These are phyloP conservation scores for Magnusiomyces paraingens DNA, from an alignment of 1,139 yeast species.

Conservation along the genomic window DNA sequence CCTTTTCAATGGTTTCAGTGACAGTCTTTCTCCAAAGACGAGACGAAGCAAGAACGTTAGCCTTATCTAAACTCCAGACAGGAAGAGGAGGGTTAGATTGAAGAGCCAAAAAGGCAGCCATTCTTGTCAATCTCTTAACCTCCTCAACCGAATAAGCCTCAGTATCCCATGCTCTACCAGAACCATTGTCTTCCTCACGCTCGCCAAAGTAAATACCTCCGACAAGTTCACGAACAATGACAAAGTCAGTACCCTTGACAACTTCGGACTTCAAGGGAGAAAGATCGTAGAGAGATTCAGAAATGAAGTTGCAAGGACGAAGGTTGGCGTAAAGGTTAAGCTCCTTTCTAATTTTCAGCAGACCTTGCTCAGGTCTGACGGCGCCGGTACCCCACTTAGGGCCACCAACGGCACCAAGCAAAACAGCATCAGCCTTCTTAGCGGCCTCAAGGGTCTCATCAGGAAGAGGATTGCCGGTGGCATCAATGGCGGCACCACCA, in stretches of 20 bases:
- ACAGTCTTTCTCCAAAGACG: slow-evolving; percentile 95
- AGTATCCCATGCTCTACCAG: slow-evolving; percentile 85
- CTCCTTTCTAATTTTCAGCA: slow-evolving; percentile 88
- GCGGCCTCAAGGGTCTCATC: slow-evolving; percentile 82
- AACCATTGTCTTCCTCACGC: slow-evolving; percentile 83
- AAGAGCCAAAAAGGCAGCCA: slow-evolving; percentile 96
- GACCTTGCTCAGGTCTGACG: slow-evolving; percentile 96
- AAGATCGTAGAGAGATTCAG: slow-evolving; percentile 73
- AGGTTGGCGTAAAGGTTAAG: slow-evolving; percentile 89
- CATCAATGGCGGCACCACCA: slow-evolving; percentile 98
- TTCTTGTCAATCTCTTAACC: slow-evolving; percentile 89
- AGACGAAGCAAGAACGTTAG: slow-evolving; percentile 92
- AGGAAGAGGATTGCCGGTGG: slow-evolving; percentile 90
- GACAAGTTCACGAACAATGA: slow-evolving; percentile 90
- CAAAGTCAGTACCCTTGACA: slow-evolving; percentile 84
- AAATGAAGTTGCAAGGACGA: slow-evolving; percentile 94
- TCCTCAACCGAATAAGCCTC: slow-evolving; percentile 87
- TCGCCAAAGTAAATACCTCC: slow-evolving; percentile 98
- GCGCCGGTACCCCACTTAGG: slow-evolving; percentile 94
- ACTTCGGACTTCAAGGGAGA: slow-evolving; percentile 82
- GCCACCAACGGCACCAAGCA: slow-evolving; percentile 97
- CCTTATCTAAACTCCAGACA: slow-evolving; percentile 93
- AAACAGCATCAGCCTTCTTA: slow-evolving; percentile 82
- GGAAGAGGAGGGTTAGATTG: slow-evolving; percentile 92
- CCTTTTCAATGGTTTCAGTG: slow-evolving; percentile 71